A percentile compares a stretch with the other conserved stretches of the same genome.
phyloP scores from a whole-genome alignment of 2,329 filamentous ascomycete genomes.

The Verticillium dahliae region DNA sequence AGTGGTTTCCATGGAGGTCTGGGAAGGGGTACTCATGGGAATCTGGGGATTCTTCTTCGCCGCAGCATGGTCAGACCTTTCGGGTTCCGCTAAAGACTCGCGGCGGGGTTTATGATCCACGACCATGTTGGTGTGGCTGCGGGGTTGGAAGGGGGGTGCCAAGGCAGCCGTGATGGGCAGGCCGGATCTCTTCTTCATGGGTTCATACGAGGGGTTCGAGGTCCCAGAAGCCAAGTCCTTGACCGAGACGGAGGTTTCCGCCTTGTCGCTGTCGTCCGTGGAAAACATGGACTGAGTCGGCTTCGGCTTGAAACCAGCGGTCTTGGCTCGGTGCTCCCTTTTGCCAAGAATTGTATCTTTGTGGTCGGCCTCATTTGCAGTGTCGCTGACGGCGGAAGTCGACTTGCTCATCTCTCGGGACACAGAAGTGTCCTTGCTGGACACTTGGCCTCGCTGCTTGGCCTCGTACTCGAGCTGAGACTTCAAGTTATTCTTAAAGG shows the following conservation, averaged over 20 bases:
- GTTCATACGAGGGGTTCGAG: slow-evolving; percentile 9
- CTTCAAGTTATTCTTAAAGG: slow-evolving; percentile 41
- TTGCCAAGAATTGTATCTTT: not conserved
- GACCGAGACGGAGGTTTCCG: not conserved
- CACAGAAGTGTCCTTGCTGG: not conserved
- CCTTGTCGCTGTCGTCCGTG: not conserved
- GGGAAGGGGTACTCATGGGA: not conserved
- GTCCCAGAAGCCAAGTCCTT: not conserved
- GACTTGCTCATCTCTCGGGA: not conserved
- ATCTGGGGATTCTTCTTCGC: not conserved
- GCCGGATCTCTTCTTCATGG: slow-evolving; percentile 24
- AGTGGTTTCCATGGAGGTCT: not conserved
- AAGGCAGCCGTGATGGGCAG: slow-evolving; percentile 40
- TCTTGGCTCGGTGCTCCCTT: not conserved
- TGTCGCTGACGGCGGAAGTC: not conserved
- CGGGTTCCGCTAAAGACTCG: not conserved
- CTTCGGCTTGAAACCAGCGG: not conserved
- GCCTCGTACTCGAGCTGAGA: slow-evolving; percentile 39
- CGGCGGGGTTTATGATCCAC: not conserved
- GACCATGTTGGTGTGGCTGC: slow-evolving; percentile 7
- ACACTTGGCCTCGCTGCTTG: not conserved
- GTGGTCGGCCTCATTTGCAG: not conserved
- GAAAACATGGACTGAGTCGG: not conserved
- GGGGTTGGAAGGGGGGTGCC: slow-evolving; percentile 43
- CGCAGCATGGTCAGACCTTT: not conserved